These are phyloP conservation scores for Candida peoriensis DNA, from an alignment of 805 yeast genomes.

Conservation along the genomic window DNA sequence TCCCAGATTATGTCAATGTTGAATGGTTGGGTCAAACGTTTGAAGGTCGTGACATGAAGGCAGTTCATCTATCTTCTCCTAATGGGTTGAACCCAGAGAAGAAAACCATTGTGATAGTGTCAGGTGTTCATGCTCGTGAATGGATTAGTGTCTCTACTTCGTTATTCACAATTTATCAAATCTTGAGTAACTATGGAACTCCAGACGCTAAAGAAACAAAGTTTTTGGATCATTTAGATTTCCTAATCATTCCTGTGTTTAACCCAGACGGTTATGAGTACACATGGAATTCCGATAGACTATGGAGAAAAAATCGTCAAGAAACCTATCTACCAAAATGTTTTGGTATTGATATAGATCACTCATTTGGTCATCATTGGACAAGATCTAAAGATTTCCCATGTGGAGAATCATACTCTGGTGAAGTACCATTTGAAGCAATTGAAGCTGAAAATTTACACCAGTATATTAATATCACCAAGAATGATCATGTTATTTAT, in stretches of 20 bases:
- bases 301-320: constrained; percentile 90
- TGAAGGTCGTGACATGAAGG: constrained; percentile 69
- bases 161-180: constrained; percentile 46
- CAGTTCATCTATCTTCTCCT: constrained; percentile 56
- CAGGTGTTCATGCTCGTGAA: constrained; percentile 87
- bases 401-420: constrained; percentile 81
- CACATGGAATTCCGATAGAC: constrained; percentile 73
- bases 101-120: constrained; percentile 69
- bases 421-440: constrained; percentile 67
- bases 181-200: constrained; percentile 42
- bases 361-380: constrained; percentile 76
- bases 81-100: constrained; percentile 38
- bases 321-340: constrained; percentile 62
- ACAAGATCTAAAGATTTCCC: constrained; percentile 56
- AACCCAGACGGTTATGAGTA: constrained; percentile 91
- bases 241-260: constrained; percentile 73
- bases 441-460: constrained; percentile 50
- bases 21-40: constrained; percentile 71
- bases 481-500: constrained; percentile 50
- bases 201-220: constrained; percentile 34
- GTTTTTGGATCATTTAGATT: constrained; percentile 57
- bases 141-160: constrained; percentile 78
- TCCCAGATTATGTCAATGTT: constrained; percentile 56
- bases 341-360: constrained; percentile 82
- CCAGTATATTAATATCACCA: constrained; percentile 36